These are phyloP conservation scores for Salvia hispanica DNA, from an alignment of 257 asterid species.

Conservation along the genomic window DNA sequence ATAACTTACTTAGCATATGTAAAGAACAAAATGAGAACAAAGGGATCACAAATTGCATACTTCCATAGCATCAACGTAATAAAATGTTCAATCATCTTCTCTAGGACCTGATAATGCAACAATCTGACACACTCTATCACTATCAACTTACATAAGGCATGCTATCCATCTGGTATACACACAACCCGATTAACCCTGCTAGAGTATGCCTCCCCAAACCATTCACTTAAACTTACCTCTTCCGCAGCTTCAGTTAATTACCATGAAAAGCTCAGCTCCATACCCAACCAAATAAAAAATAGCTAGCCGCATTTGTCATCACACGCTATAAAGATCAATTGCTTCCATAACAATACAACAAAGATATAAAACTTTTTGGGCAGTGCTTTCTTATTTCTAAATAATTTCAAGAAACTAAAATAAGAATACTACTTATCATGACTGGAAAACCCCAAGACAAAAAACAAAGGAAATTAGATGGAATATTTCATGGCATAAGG, in stretches of 20 bases:
- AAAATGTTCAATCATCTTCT: not conserved
- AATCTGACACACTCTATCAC: not conserved
- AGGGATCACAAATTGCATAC: not conserved
- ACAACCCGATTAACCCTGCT: not conserved
- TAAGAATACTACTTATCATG: not conserved
- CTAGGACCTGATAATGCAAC: not conserved
- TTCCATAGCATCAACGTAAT: not conserved
- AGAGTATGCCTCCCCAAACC: not conserved
- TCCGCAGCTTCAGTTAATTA: conserved; percentile 19
- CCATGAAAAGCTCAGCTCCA: conserved; percentile 7
- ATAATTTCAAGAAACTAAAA: conserved; percentile 3
- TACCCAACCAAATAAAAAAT: conserved; percentile 8
- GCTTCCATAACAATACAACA: not conserved
- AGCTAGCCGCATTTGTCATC: conserved; percentile 6
- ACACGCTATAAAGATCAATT: conserved; percentile 1
- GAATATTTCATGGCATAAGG: not conserved
- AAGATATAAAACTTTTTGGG: not conserved
- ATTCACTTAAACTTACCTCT: conserved; percentile 22
- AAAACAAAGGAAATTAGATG: not conserved
- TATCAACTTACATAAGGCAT: conserved; percentile 7
- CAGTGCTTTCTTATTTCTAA: not conserved
- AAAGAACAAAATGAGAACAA: not conserved
- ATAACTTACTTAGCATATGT: conserved; percentile 4
- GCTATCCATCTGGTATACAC: not conserved
- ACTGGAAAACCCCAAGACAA: conserved; percentile 8